These are phyloP conservation scores for Diplocarpon rosae DNA, from an alignment of 2,329 filamentous ascomycete species.

Conservation along the genomic window DNA sequence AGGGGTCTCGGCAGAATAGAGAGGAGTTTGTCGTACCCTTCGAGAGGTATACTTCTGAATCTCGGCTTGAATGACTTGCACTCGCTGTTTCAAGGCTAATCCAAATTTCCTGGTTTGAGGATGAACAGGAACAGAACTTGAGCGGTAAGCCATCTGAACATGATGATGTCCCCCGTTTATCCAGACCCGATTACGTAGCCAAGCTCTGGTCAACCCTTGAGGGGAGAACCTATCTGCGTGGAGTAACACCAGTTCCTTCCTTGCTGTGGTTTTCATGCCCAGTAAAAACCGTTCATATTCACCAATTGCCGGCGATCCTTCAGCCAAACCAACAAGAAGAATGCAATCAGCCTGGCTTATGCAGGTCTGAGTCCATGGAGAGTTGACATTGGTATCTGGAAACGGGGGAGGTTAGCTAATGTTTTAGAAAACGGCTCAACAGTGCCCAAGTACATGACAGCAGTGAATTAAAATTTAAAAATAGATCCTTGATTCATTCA, in stretches of 20 bases:
- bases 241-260: conserved; percentile 82
- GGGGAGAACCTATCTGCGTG: conserved; percentile 82
- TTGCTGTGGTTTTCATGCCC: conserved; percentile 92
- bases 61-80: conserved; percentile 90
- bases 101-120: conserved; percentile 68
- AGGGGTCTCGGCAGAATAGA: conserved; percentile 83
- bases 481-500: conserved; percentile 22
- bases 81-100: conserved; percentile 77
- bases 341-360: conserved; percentile 97
- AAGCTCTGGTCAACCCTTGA: conserved; percentile 74
- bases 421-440: no score
- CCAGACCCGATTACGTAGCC: conserved; percentile 90
- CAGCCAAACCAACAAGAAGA: conserved; percentile 79
- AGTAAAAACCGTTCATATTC: conserved; percentile 95
- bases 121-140: conserved; percentile 65
- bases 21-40: conserved; percentile 75
- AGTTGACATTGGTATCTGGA: conserved; percentile 85
- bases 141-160: conserved; percentile 85
- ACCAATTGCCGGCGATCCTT: conserved; percentile 79
- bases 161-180: conserved; percentile 97
- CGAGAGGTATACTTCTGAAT: conserved; percentile 97
- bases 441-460: no score
- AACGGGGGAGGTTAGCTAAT: conserved; percentile 2
- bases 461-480: conserved; percentile 7
- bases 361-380: conserved; percentile 96